Conservation (phyloP, 495 filamentous ascomycete genomes). For the Aspergillus carlsbadensis region DNA sequence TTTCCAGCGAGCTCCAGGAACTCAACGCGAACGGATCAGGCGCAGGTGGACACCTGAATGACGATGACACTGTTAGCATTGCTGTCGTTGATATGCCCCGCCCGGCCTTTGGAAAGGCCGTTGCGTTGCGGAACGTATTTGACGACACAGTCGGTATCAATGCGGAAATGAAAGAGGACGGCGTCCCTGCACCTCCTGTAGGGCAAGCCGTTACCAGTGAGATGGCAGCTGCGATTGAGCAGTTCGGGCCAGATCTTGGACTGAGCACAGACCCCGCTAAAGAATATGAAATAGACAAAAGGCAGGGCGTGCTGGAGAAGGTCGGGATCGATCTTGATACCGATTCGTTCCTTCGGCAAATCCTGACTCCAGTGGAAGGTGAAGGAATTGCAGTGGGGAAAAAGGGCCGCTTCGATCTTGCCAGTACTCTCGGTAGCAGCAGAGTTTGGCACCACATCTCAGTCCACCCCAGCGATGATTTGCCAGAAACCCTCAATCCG, state of each 20-base stretch:
- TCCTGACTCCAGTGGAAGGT: conserved; percentile 78
- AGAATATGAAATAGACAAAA: conserved; percentile 75
- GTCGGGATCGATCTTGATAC: conserved; percentile 75
- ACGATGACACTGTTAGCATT: conserved; percentile 83
- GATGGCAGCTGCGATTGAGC: conserved; percentile 76
- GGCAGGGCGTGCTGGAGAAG: conserved; percentile 82
- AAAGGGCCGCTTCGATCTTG: conserved; percentile 72
- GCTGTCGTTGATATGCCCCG: conserved; percentile 85
- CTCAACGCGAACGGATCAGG: conserved; percentile 56
- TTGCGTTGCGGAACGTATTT: conserved; percentile 84
- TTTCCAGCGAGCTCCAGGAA: conserved; percentile 70
- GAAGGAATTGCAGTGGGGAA: conserved; percentile 73
- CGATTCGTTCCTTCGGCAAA: conserved; percentile 76
- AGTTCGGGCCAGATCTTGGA: conserved; percentile 79
- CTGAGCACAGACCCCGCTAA: conserved; percentile 64
- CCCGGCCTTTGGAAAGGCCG: conserved; percentile 76
- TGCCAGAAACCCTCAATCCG: conserved; percentile 64
- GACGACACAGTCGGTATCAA: conserved; percentile 93
- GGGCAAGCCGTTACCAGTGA: conserved; percentile 80
- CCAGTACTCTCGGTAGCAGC: conserved; percentile 68
- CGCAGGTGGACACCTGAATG: conserved; percentile 56
- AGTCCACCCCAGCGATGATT: conserved; percentile 87
- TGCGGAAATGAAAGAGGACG: conserved; percentile 93
- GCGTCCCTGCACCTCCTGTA: conserved; percentile 65
- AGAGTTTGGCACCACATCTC: conserved; percentile 95